Evolutionary conservation across 805 yeast species (phyloP), one percentile per base, ranked within the genome.

Genomic region (Myxozyma neotropica): DNA sequence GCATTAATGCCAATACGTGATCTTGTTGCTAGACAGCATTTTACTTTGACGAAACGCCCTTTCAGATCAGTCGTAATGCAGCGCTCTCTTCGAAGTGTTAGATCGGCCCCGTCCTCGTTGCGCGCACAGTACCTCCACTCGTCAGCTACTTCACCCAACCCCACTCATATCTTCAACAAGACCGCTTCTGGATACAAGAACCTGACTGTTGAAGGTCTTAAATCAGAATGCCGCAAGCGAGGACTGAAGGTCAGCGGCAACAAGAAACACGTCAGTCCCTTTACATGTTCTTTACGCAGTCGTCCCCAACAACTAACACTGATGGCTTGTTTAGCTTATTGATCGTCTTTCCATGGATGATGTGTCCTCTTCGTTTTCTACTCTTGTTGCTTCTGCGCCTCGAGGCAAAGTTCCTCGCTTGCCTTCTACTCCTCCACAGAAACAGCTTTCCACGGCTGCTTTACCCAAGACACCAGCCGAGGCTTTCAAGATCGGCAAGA

Each of bases 191-290:
- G 45, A n/a, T 66, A 64, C 49, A 54, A 57, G 42, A 46, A 51
- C n/a, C 55, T 64, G 36, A 59, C 59, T 38, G 61, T 67, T 23
- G 64, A 56, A 3, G 39, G 53, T n/a, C 55, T 66, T 27, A 51
- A 66, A n/a, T 26, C 36, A 3, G 68, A 64, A 33, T 61, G 67
- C 40, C 47, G 61, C 19, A 55, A 61, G 27, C 68, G 68, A 21
- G 68, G 68, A 10, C 50, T 67, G 15, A 61, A 67, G 35, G 66
- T 63, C 31, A 43, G 63, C 51, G 69, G 69, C 2, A 61, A 64
- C 44, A 66, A 66, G 54, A 48, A 40, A n/a, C 19, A 43, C 29
- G 65, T 61, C 26, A 17, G 65, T 58, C 1, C 29, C 31, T 24
- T 33, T 26, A 1, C 6, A 4, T 15, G 36, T 24, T 8, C 31